These are phyloP conservation scores for Yueomyces sp. DNA, from an alignment of 1,139 yeast genomes.

Conservation along the genomic window DNA sequence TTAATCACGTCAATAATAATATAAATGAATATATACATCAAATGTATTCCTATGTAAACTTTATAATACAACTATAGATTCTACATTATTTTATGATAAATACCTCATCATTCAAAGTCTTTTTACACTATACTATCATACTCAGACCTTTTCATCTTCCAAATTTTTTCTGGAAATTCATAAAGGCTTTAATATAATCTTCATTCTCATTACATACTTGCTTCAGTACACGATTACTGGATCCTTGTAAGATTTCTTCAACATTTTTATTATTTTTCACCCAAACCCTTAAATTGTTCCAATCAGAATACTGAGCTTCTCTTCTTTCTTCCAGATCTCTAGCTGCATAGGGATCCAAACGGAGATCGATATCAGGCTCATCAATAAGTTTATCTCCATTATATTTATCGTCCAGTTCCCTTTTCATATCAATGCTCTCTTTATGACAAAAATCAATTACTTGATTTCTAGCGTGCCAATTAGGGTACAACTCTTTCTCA, in stretches of 20 bases:
- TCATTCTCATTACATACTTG: slow-evolving; percentile 27
- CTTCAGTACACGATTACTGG: slow-evolving; percentile 24
- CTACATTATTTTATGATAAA: too few relatives aligned
- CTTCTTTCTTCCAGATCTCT: slow-evolving; percentile 25
- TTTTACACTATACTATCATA: too few relatives aligned
- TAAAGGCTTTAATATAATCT: slow-evolving; percentile 16
- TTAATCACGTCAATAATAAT: too few relatives aligned
- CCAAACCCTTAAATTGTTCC: slow-evolving; percentile 24
- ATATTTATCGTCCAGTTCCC: slow-evolving; percentile 19
- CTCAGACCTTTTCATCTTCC: too few relatives aligned
- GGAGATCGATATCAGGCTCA: slow-evolving; percentile 14
- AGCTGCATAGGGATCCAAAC: slow-evolving; percentile 36
- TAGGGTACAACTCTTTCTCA: slow-evolving; percentile 26
- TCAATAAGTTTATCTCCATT: slow-evolving; percentile 2
- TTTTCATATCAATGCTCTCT: slow-evolving; percentile 19
- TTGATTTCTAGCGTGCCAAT: slow-evolving; percentile 29
- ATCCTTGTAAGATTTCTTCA: slow-evolving; percentile 29
- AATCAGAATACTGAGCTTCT: slow-evolving; percentile 19
- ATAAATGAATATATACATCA: too few relatives aligned
- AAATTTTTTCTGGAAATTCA: background rate
- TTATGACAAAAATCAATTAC: slow-evolving; percentile 29
- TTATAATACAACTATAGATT: too few relatives aligned
- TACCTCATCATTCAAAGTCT: too few relatives aligned
- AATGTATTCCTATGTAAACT: too few relatives aligned
- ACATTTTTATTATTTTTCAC: slow-evolving; percentile 28